Conservation (phyloP, 441 rosid genomes). For the Eruca vesicaria region DNA sequence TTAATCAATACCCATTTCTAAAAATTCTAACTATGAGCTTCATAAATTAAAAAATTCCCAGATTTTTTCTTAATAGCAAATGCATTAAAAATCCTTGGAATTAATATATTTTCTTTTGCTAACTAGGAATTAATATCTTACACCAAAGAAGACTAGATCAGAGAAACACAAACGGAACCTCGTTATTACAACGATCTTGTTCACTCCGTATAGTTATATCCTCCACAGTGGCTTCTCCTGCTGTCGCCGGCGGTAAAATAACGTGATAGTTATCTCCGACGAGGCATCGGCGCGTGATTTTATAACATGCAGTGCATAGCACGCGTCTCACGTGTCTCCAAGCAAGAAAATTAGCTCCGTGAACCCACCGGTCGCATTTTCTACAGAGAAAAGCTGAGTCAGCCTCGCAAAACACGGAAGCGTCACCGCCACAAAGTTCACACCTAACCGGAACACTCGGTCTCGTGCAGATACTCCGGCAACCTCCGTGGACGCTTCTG, state of each 20-base stretch:
- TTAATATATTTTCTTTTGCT: not conserved
- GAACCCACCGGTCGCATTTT: conserved; percentile 72
- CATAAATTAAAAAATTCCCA: not conserved
- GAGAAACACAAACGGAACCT: conserved; percentile 48
- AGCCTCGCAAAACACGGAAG: conserved; percentile 72
- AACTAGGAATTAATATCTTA: not conserved
- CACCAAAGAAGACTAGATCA: conserved; percentile 28
- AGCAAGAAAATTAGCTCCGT: conserved; percentile 79
- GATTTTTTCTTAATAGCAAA: not conserved
- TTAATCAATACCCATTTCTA: not conserved
- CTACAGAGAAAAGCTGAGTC: conserved; percentile 73
- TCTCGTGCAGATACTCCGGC: conserved; percentile 16
- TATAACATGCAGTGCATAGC: conserved; percentile 62
- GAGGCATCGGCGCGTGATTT: conserved; percentile 55
- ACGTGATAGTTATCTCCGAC: conserved; percentile 51
- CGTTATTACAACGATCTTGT: conserved; percentile 25
- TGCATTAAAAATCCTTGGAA: conserved; percentile 8
- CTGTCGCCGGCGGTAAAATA: conserved; percentile 32
- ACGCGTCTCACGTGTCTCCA: conserved; percentile 70
- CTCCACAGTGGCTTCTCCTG: conserved; percentile 5
- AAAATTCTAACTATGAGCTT: not conserved
- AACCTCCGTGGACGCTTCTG: conserved; percentile 5
- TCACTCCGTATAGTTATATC: conserved; percentile 19
- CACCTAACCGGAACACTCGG: conserved; percentile 33
- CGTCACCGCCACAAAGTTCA: conserved; percentile 59